Evolutionary conservation across 2,329 filamentous ascomycete genomes (phyloP).

Genomic region (Herpotrichia juniperi): DNA sequence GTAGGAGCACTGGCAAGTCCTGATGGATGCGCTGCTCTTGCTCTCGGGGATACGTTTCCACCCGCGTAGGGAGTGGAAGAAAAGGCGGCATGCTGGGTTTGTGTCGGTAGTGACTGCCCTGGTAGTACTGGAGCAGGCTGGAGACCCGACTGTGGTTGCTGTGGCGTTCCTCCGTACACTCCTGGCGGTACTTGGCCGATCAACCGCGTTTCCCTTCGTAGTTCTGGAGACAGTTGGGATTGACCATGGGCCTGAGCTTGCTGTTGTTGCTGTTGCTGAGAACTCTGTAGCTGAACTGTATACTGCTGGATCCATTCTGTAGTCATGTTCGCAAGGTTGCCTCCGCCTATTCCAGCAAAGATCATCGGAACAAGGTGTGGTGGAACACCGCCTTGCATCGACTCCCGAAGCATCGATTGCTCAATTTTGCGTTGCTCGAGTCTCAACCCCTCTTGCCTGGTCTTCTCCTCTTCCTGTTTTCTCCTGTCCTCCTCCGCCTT

Average conservation of each 20-base stretch:
- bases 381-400: conserved; percentile 58
- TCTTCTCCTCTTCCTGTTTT: conserved; percentile 61
- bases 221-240: conserved; percentile 44
- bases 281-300: conserved; percentile 51
- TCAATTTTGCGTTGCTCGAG: conserved; percentile 60
- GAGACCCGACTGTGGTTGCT: conserved; percentile 37
- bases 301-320: conserved; percentile 60
- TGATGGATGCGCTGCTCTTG: conserved; percentile 36
- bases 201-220: conserved; percentile 50
- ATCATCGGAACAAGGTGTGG: conserved; percentile 60
- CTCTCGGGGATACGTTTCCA: conserved; percentile 41
- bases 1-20: conserved; percentile 41
- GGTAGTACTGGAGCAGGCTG: conserved; percentile 43
- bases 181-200: conserved; percentile 46
- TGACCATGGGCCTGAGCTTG: conserved; percentile 35
- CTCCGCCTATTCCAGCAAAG: conserved; percentile 59
- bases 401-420: conserved; percentile 59
- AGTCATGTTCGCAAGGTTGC: conserved; percentile 54
- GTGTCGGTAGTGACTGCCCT: conserved; percentile 45
- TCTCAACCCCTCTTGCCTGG: conserved; percentile 55
- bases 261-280: conserved; percentile 50
- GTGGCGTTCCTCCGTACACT: conserved; percentile 37
- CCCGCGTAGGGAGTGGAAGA: conserved; percentile 39
- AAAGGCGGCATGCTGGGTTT: conserved; percentile 48
- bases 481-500: conserved; percentile 61